Conservation (phyloP, 768 basidiomycete species). For the Tremella fuciformis region DNA sequence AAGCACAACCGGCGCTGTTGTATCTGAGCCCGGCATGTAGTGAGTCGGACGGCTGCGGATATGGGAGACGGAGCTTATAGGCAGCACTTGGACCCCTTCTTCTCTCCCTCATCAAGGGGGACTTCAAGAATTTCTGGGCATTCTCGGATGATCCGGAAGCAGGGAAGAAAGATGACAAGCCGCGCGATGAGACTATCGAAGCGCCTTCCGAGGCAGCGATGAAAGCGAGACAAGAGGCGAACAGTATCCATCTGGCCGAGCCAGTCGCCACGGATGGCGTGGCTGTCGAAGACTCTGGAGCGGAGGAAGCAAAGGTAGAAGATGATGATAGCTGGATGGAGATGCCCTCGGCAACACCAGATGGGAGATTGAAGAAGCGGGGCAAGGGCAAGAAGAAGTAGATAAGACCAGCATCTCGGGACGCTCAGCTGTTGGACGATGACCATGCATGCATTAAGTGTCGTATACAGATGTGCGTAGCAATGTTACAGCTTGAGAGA, state of each 20-base stretch:
- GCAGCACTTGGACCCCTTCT: constrained; percentile 69
- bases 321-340: constrained; percentile 49
- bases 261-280: constrained; percentile 5
- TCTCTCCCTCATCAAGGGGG: constrained; percentile 64
- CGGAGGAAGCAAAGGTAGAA: constrained; percentile 5
- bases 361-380: constrained; percentile 22
- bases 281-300: neutral
- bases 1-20: constrained; percentile 85
- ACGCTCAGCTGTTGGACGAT: too few species aligned
- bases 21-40: constrained; percentile 65
- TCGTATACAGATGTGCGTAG: too few species aligned
- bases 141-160: constrained; percentile 63
- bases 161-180: neutral
- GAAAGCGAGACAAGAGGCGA: constrained; percentile 23
- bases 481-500: neutral
- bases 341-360: constrained; percentile 9
- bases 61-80: constrained; percentile 45
- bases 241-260: constrained; percentile 4
- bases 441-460: too few species aligned
- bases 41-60: constrained; percentile 24
- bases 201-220: constrained; percentile 36
- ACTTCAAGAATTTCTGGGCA: constrained; percentile 66
- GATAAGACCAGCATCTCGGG: neutral
- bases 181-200: constrained; percentile 37
- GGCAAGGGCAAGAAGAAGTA: constrained; percentile 32